Conservation (phyloP, 208 protist species). For the Leishmania mexicana region DNA sequence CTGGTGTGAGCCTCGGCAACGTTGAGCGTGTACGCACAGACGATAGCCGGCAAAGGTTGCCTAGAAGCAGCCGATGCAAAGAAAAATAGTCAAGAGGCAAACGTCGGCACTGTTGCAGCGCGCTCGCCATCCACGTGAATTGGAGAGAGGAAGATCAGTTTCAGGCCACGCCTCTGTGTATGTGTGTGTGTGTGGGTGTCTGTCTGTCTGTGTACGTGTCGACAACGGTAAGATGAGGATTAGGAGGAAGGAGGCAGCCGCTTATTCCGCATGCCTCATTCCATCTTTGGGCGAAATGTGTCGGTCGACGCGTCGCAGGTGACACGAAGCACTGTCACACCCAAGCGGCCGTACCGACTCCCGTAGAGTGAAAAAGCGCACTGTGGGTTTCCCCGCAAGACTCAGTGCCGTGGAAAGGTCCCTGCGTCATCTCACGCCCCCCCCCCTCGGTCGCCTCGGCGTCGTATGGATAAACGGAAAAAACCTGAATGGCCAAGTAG, state of each 20-base stretch:
- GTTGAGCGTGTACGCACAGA: not conserved
- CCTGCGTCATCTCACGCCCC: conserved; percentile 7
- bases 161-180: not conserved
- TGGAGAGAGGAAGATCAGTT: not conserved
- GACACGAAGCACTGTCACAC: conserved; percentile 22
- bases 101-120: not conserved
- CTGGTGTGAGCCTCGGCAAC: not conserved
- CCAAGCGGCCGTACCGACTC: conserved; percentile 19
- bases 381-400: conserved; percentile 24
- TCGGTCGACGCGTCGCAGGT: conserved; percentile 7
- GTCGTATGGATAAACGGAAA: conserved; percentile 15
- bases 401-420: not conserved
- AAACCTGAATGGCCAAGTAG: conserved; percentile 28
- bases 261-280: conserved; percentile 3
- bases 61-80: not conserved
- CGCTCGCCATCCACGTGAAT: not conserved
- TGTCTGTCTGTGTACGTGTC: not conserved
- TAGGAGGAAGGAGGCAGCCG: not conserved
- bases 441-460: conserved; percentile 9
- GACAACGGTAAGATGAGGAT: not conserved
- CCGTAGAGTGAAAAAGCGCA: conserved; percentile 21
- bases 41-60: not conserved
- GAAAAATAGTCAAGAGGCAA: not conserved
- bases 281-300: conserved; percentile 5
- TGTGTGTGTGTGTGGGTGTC: not conserved